Evolutionary conservation across 345 rosid genomes (phyloP).

Genomic region (Lagerstroemia speciosa): DNA sequence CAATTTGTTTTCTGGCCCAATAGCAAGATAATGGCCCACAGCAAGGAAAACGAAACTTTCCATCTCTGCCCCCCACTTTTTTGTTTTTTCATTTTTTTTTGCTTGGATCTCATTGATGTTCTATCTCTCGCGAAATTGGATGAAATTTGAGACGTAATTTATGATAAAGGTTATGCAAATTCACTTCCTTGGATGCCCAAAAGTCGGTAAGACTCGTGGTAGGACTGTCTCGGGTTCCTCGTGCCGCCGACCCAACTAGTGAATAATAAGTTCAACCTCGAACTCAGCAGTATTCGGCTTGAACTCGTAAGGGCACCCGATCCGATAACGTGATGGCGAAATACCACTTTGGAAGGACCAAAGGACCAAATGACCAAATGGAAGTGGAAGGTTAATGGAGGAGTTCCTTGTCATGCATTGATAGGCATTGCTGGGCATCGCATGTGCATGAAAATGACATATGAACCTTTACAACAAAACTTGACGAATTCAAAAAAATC

Average conservation of each 20-base stretch:
- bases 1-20: background rate
- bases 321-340: background rate
- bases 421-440: background rate
- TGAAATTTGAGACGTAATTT: too few relatives aligned
- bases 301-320: background rate
- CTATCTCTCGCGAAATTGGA: too few relatives aligned
- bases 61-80: too few relatives aligned
- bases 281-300: background rate
- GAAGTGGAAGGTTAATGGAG: background rate
- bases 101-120: too few relatives aligned
- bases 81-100: too few relatives aligned
- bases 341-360: background rate
- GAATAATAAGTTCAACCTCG: background rate
- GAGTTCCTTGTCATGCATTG: background rate
- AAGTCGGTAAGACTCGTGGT: too few relatives aligned
- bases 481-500: too few relatives aligned
- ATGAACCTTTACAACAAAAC: too few relatives aligned
- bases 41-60: too few relatives aligned
- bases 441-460: background rate
- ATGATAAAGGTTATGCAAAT: too few relatives aligned
- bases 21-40: background rate
- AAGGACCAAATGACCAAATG: too few relatives aligned
- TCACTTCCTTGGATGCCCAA: too few relatives aligned
- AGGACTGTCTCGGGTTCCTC: background rate
- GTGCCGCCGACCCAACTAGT: background rate